phyloP scores from a whole-genome alignment of 805 yeast genomes.

The Alloascoidea hylecoeti region DNA sequence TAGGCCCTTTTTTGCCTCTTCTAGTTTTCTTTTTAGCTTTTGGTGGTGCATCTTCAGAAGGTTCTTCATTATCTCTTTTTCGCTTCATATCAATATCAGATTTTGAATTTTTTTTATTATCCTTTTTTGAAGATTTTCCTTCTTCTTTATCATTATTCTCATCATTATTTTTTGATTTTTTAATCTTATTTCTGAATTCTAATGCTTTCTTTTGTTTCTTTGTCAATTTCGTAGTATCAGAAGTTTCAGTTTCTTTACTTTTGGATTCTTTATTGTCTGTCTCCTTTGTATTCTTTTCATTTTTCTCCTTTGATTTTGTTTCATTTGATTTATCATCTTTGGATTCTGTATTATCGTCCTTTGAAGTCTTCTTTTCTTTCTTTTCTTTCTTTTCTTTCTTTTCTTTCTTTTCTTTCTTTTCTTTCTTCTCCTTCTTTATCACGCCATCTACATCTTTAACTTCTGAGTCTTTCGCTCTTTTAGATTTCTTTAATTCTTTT shows the following conservation, averaged over 20 bases:
- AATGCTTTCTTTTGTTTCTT: slow-evolving; percentile 54
- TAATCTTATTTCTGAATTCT: slow-evolving; percentile 30
- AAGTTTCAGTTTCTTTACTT: slow-evolving; percentile 1
- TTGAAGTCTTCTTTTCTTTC: slow-evolving; percentile 7
- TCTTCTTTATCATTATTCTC: slow-evolving; percentile 19
- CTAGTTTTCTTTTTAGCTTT: slow-evolving; percentile 68
- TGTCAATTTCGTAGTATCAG: slow-evolving; percentile 28
- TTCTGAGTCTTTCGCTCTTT: slow-evolving; percentile 15
- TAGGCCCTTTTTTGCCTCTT: slow-evolving; percentile 34
- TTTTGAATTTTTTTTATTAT: slow-evolving; percentile 13
- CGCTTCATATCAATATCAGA: slow-evolving; percentile 18
- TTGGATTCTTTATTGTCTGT: neutral
- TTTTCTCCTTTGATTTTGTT: no score
- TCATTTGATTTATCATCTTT: no score
- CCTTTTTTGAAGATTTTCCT: slow-evolving; percentile 18
- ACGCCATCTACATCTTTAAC: slow-evolving; percentile 7
- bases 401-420: slow-evolving; percentile 7
- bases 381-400: slow-evolving; percentile 8
- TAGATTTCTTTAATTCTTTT: no score
- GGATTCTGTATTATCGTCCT: slow-evolving; percentile 5
- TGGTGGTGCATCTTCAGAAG: slow-evolving; percentile 24
- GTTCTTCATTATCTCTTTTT: slow-evolving; percentile 10
- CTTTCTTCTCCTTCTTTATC: slow-evolving; percentile 5
- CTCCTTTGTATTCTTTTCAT: slow-evolving; percentile 7
- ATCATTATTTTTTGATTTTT: slow-evolving; percentile 24